These are phyloP conservation scores for Pleurotus salmoneostramineus DNA, from an alignment of 768 basidiomycete species.

Conservation along the genomic window DNA sequence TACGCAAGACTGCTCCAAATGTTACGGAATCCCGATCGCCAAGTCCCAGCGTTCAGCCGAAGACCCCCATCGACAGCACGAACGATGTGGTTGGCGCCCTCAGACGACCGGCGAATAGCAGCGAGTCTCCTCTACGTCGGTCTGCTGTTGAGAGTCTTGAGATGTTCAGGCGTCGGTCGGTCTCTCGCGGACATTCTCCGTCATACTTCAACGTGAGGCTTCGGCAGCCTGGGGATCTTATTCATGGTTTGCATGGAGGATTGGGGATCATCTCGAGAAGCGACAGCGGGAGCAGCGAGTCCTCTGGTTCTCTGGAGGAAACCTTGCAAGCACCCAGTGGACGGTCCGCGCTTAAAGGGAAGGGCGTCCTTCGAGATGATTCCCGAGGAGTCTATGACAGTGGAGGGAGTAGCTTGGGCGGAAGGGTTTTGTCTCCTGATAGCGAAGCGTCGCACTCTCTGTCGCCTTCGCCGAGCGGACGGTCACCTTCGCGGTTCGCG, in stretches of 20 bases:
- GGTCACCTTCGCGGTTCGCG: neutral
- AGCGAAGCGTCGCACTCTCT: neutral
- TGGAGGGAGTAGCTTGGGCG: neutral
- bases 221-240: neutral
- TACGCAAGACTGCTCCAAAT: neutral
- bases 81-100: too few relatives aligned
- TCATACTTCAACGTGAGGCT: neutral
- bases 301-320: neutral
- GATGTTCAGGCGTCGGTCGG: neutral
- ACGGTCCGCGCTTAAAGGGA: neutral
- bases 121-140: slow-evolving; percentile 15
- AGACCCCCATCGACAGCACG: slow-evolving; percentile 35
- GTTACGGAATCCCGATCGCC: slow-evolving; percentile 34
- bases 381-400: neutral
- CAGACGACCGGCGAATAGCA: slow-evolving; percentile 4
- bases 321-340: neutral
- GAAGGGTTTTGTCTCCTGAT: neutral
- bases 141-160: neutral
- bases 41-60: slow-evolving; percentile 43
- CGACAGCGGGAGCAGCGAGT: slow-evolving; percentile 1
- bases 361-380: neutral
- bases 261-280: slow-evolving; percentile 2
- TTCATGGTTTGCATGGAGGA: neutral
- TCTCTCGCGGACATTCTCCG: neutral
- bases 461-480: neutral